Percentiles rank a stretch among this genome's conserved stretches.
Conservation (phyloP, 371 early-diverging fungal species). For the Mortierella sp. region DNA sequence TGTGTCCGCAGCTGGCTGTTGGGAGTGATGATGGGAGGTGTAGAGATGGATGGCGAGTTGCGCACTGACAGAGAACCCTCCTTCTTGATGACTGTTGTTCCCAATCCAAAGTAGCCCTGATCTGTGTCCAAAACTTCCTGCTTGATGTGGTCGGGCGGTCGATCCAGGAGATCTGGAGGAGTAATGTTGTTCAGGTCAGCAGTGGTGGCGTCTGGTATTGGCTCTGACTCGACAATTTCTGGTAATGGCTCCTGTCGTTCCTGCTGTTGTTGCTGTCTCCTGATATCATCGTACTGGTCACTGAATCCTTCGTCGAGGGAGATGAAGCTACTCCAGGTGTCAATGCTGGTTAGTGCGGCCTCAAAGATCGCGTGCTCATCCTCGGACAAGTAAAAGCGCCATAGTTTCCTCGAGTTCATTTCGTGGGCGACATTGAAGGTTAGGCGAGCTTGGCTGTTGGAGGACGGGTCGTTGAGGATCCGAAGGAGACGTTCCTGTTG, state of each 20-base stretch:
- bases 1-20: slow-evolving; percentile 30
- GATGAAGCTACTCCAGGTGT: slow-evolving; percentile 68
- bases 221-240: slow-evolving; percentile 1
- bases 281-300: slow-evolving; percentile 27
- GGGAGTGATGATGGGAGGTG: slow-evolving; percentile 28
- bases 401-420: slow-evolving; percentile 61
- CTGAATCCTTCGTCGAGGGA: slow-evolving; percentile 49
- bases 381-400: slow-evolving; percentile 53
- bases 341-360: slow-evolving; percentile 59
- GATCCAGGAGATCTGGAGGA: neutral
- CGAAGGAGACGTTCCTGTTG: slow-evolving; percentile 35
- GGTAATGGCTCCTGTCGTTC: slow-evolving; percentile 2
- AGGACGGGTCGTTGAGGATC: slow-evolving; percentile 39
- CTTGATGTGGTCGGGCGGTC: slow-evolving; percentile 21
- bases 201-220: slow-evolving; percentile 10
- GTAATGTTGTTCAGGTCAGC: slow-evolving; percentile 1
- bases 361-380: slow-evolving; percentile 61
- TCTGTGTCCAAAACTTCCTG: slow-evolving; percentile 33
- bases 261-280: slow-evolving; percentile 15
- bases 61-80: slow-evolving; percentile 30
- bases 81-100: slow-evolving; percentile 25
- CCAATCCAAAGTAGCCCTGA: slow-evolving; percentile 14
- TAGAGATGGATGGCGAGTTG: slow-evolving; percentile 22
- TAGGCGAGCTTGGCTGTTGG: slow-evolving; percentile 41
- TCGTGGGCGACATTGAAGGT: slow-evolving; percentile 51